phyloP scores from a whole-genome alignment of 345 rosid species.

The Pseudoturritis turrita region DNA sequence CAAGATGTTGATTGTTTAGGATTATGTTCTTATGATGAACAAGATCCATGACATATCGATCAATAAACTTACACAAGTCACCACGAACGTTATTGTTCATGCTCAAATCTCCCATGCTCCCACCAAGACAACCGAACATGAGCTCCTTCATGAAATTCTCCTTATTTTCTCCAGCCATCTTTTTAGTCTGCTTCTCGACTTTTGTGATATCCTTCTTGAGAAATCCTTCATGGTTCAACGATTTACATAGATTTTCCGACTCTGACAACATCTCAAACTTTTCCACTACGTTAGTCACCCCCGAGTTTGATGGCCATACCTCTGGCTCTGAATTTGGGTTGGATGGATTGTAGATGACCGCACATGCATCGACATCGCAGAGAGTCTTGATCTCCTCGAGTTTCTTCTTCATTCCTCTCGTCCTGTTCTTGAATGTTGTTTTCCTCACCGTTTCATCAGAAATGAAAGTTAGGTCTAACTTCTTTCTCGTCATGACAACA shows the following conservation, averaged over 20 bases:
- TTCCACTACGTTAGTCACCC: background rate
- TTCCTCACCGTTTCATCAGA: background rate
- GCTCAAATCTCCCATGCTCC: background rate
- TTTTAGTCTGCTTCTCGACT: background rate
- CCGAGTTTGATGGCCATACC: background rate
- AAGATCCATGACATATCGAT: background rate
- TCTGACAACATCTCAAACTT: background rate
- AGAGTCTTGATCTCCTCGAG: background rate
- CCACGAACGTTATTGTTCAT: background rate
- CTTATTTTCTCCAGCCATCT: background rate
- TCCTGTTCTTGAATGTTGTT: background rate
- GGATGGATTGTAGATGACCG: background rate
- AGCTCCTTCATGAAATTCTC: background rate
- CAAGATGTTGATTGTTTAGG: background rate
- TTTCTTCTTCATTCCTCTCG: background rate
- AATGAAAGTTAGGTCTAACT: background rate
- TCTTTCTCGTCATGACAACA: background rate
- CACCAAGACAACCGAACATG: background rate
- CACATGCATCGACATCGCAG: background rate
- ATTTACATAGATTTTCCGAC: background rate
- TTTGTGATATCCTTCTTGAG: background rate
- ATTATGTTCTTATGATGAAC: background rate
- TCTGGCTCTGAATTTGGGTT: background rate
- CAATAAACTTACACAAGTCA: background rate
- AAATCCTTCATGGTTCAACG: background rate